These are phyloP conservation scores for Diplotaxis tenuifolia DNA, from an alignment of 345 rosid genomes.

Conservation along the genomic window DNA sequence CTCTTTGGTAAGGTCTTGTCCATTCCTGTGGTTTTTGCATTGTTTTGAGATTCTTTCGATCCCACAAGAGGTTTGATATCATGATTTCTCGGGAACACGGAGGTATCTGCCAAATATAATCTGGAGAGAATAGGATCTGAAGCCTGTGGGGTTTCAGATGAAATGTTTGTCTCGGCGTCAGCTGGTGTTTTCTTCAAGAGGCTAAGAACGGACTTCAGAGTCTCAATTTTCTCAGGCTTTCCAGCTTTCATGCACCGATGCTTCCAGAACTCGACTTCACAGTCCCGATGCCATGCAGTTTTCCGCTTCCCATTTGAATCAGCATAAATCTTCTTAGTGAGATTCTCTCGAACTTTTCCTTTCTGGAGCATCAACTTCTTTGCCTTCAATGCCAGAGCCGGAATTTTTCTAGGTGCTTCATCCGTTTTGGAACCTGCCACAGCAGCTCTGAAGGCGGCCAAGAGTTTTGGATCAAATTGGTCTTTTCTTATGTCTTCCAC, in stretches of 20 bases:
- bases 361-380: conserved; percentile 84
- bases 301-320: conserved; percentile 78
- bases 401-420: conserved; percentile 52
- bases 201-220: conserved; percentile 83
- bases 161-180: conserved; percentile 38
- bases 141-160: conserved; percentile 43
- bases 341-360: conserved; percentile 95
- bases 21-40: conserved; percentile 40
- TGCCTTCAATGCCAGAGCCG: conserved; percentile 65
- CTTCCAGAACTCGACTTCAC: conserved; percentile 99
- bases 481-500: conserved; percentile 56
- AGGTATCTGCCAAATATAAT: conserved; percentile 92
- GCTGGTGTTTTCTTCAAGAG: conserved; percentile 60
- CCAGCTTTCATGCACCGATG: conserved; percentile 72
- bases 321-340: conserved; percentile 89
- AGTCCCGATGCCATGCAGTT: conserved; percentile 93
- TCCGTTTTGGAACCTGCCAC: conserved; percentile 66
- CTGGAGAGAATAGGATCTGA: conserved; percentile 81
- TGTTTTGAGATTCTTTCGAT: conserved; percentile 43
- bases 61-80: conserved; percentile 77
- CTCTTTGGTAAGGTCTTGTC: conserved; percentile 43
- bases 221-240: conserved; percentile 89
- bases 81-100: conserved; percentile 88
- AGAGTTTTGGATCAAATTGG: conserved; percentile 86
- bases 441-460: conserved; percentile 88